phyloP scores from a whole-genome alignment of 768 basidiomycete genomes.

The Lactarius sanguifluus region DNA sequence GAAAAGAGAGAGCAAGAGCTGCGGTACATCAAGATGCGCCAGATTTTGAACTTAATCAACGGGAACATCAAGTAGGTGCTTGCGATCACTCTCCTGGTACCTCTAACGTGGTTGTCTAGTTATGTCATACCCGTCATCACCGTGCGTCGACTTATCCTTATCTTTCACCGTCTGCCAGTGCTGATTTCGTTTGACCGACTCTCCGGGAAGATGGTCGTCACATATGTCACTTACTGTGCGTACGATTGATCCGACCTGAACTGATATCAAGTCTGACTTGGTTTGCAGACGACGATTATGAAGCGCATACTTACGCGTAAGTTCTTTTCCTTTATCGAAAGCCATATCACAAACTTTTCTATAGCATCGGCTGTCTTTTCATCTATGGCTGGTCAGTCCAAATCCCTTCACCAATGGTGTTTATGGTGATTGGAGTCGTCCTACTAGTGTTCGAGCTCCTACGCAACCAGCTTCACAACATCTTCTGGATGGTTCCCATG shows the following conservation, averaged over 20 bases:
- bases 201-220: constrained; percentile 36
- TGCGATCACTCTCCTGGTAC: neutral
- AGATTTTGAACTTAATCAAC: constrained; percentile 38
- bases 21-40: constrained; percentile 37
- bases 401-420: neutral
- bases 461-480: constrained; percentile 34
- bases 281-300: constrained; percentile 36
- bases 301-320: constrained; percentile 36
- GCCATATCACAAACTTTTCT: neutral
- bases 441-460: constrained; percentile 43
- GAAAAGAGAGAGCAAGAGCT: constrained; percentile 45
- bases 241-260: neutral
- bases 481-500: constrained; percentile 32
- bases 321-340: neutral
- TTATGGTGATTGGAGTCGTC: neutral
- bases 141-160: constrained; percentile 22
- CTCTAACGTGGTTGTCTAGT: constrained; percentile 28
- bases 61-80: constrained; percentile 35
- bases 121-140: constrained; percentile 42
- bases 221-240: constrained; percentile 38
- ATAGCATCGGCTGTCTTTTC: constrained; percentile 36
- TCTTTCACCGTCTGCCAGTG: neutral
- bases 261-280: neutral
- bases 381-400: constrained; percentile 30
- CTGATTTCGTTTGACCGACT: neutral